phyloP scores from a whole-genome alignment of 306 rosid genomes.

The Castanea mollissima region DNA sequence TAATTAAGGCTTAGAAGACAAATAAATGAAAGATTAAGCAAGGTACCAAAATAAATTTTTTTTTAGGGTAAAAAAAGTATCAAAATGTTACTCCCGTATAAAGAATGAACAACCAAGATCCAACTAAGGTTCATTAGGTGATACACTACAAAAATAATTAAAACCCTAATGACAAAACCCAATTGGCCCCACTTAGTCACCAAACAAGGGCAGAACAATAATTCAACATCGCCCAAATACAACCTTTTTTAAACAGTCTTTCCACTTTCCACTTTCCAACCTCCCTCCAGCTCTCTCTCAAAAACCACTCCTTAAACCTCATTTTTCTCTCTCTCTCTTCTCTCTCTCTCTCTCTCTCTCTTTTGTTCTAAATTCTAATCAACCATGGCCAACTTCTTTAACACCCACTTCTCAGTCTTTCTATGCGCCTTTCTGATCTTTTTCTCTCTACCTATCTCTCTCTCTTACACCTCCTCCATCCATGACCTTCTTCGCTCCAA shows the following conservation, averaged over 20 bases:
- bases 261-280: conserved; percentile 52
- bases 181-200: conserved; percentile 20
- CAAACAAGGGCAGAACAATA: conserved; percentile 49
- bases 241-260: conserved; percentile 35
- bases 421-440: conserved; percentile 20
- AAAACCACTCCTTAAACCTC: conserved; percentile 31
- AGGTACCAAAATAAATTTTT: conserved; percentile 11
- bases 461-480: conserved; percentile 39
- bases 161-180: conserved; percentile 18
- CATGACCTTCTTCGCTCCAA: conserved; percentile 77
- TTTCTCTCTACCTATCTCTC: conserved; percentile 12
- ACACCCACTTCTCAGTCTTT: conserved; percentile 23
- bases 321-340: not conserved
- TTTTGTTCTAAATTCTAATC: conserved; percentile 19
- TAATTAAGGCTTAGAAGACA: conserved; percentile 6
- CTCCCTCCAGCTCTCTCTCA: conserved; percentile 17
- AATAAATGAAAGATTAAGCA: conserved; percentile 40
- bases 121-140: not conserved
- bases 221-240: not conserved
- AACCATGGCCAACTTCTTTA: conserved; percentile 43
- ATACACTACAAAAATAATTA: conserved; percentile 25
- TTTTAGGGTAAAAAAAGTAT: not conserved
- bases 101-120: not conserved
- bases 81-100: conserved; percentile 17
- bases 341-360: conserved; percentile 23